Evolutionary conservation across 2,329 filamentous ascomycete species (phyloP).

Genomic region (Verticillium tricorpus): DNA sequence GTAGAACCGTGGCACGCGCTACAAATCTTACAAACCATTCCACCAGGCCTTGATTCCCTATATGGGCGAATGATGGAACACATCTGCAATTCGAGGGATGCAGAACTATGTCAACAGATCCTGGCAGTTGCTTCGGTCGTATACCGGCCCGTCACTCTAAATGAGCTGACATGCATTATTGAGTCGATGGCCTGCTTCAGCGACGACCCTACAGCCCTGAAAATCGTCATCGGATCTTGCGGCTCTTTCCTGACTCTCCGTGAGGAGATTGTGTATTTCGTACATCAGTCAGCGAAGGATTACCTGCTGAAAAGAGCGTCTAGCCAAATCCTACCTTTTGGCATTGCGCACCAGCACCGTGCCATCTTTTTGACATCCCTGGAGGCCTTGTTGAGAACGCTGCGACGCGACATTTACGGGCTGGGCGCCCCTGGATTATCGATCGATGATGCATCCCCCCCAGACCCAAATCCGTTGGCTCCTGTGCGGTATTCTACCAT

Average conservation of each 20-base stretch:
- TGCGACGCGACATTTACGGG: conserved; percentile 30
- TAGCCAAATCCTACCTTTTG: conserved; percentile 23
- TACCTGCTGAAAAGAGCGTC: conserved; percentile 21
- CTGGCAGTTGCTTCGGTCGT: neutral
- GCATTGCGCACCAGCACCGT: conserved; percentile 19
- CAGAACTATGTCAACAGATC: neutral
- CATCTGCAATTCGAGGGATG: neutral
- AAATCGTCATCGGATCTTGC: conserved; percentile 26
- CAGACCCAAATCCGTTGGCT: conserved; percentile 13
- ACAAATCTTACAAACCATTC: neutral
- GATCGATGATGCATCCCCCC: conserved; percentile 6
- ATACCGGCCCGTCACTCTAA: neutral
- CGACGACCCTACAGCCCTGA: conserved; percentile 8
- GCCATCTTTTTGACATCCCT: conserved; percentile 29
- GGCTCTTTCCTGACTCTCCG: conserved; percentile 34
- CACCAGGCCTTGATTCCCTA: neutral
- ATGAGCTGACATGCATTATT: neutral
- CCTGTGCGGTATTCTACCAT: conserved; percentile 14
- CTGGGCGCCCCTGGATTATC: conserved; percentile 14
- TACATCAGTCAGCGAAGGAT: conserved; percentile 40
- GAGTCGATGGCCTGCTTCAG: neutral
- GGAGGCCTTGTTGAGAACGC: conserved; percentile 17
- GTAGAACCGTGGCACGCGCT: neutral
- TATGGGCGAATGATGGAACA: neutral
- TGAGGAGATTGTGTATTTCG: conserved; percentile 21